Evolutionary conservation across 371 early-diverging fungal species (phyloP), one percentile per base, ranked within the genome.

Genomic region (Dinochytrium kinnereticum): DNA sequence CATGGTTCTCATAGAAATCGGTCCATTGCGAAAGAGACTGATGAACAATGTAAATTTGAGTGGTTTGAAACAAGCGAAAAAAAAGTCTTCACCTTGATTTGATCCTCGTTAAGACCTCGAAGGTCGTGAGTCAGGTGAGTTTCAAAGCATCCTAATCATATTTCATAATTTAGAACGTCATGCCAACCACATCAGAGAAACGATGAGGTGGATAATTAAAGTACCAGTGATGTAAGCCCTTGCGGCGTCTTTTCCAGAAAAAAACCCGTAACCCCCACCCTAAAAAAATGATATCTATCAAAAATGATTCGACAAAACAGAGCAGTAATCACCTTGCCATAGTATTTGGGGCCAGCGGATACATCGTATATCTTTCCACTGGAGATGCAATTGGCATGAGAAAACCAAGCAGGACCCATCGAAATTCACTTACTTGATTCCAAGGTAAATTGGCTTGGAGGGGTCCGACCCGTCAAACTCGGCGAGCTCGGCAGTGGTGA

Each of bases 101-200:
- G 86, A 1, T 83, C 81, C 19, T 85, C 84, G 1, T 82, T 84
- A 15, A 98, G 82, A 0, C 96, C 97, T 28, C 98, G 90, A 21
- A 93, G 79, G 81, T 98, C 98, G 73, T 96, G 95, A 1, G 97
- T 96, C 38, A 96, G 83, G 76, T 97, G 95, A 24, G 92, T 92
- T 70, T 94, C 71, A 76, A 94, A 94, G 80, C 98, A 98, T 37
- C 97, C 76, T 67, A 28, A 44, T n/a, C n/a, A n/a, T n/a, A n/a
- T n/a, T n/a, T n/a, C n/a, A n/a, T 15, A 5, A 30, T 24, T 15
- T 57, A 5, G 15, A n/a, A 30, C 26, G 57, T 57, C 13, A 57
- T n/a, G 31, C 26, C 26, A 57, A 57, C 10, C 10, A n/a, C 5
- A 26, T 13, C 13, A 30, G 5, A 26, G 57, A 13, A 44, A 44